Conservation (phyloP, 306 rosid species). For the Sophora flavescens region DNA sequence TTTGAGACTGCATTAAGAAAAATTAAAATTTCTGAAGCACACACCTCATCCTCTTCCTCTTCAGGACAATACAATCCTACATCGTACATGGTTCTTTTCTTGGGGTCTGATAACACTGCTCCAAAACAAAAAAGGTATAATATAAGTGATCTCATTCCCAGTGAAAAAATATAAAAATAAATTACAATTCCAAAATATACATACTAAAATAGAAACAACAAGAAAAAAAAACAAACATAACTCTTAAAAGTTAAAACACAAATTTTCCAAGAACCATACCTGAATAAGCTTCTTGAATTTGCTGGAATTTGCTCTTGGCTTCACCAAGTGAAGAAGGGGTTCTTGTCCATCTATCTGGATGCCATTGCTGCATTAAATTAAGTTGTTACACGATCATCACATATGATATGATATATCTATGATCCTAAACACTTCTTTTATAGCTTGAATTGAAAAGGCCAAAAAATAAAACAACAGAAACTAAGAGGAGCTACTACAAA, state of each 20-base stretch:
- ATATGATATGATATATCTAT: not conserved
- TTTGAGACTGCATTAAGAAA: not conserved
- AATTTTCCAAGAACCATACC: slow-evolving; percentile 44
- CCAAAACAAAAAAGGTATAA: not conserved
- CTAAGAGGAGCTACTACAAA: not conserved
- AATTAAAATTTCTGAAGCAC: not conserved
- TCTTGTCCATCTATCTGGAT: slow-evolving; percentile 82
- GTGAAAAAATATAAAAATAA: not conserved
- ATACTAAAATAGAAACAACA: too few species aligned
- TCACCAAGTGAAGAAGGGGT: slow-evolving; percentile 62
- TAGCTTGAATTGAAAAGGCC: not conserved
- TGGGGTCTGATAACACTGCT: slow-evolving; percentile 73
- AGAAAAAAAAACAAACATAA: too few species aligned
- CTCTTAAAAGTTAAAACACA: too few species aligned
- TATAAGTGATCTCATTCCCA: not conserved
- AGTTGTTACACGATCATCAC: not conserved
- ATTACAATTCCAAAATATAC: not conserved
- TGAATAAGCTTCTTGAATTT: slow-evolving; percentile 87
- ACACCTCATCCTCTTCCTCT: slow-evolving; percentile 77
- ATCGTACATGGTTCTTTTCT: slow-evolving; percentile 71
- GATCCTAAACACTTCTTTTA: not conserved
- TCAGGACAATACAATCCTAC: slow-evolving; percentile 71
- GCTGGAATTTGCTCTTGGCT: slow-evolving; percentile 78
- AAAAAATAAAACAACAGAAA: not conserved
- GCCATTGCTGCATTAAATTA: slow-evolving; percentile 71